phyloP scores from a whole-genome alignment of 768 basidiomycete genomes.

The Pleurotus cornucopiae region DNA sequence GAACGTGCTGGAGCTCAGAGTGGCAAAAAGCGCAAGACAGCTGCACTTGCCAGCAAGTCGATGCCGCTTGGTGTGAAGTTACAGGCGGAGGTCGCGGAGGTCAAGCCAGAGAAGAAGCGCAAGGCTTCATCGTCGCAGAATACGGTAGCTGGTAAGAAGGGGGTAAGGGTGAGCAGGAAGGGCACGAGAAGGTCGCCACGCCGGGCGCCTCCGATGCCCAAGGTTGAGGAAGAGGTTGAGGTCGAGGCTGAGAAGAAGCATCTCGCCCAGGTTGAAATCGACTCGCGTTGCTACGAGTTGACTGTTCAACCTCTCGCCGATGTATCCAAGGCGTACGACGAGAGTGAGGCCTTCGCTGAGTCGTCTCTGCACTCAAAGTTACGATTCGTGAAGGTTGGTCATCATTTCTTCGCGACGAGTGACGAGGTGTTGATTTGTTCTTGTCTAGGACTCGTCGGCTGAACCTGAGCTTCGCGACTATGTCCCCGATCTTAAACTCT shows the following conservation, averaged over 20 bases:
- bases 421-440: conserved; percentile 8
- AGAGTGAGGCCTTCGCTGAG: conserved; percentile 23
- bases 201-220: conserved; percentile 57
- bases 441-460: conserved; percentile 43
- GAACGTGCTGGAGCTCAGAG: conserved; percentile 40
- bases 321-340: conserved; percentile 67
- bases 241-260: conserved; percentile 21
- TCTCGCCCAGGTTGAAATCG: conserved; percentile 49
- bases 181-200: conserved; percentile 33
- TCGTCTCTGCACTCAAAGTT: conserved; percentile 30
- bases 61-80: conserved; percentile 33
- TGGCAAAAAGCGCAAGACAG: conserved; percentile 64
- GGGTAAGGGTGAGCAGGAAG: conserved; percentile 34
- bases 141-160: conserved; percentile 33
- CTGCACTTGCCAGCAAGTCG: conserved; percentile 52
- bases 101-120: conserved; percentile 56
- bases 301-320: conserved; percentile 79
- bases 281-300: conserved; percentile 76
- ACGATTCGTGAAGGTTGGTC: conserved; percentile 45
- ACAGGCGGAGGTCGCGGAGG: conserved; percentile 40
- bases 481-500: conserved; percentile 30
- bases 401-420: neutral
- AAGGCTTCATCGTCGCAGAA: conserved; percentile 40
- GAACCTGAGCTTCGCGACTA: conserved; percentile 60
- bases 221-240: conserved; percentile 49